Evolutionary conservation across 2,329 filamentous ascomycete species (phyloP).

Genomic region (Pseudocercospora eumusae): DNA sequence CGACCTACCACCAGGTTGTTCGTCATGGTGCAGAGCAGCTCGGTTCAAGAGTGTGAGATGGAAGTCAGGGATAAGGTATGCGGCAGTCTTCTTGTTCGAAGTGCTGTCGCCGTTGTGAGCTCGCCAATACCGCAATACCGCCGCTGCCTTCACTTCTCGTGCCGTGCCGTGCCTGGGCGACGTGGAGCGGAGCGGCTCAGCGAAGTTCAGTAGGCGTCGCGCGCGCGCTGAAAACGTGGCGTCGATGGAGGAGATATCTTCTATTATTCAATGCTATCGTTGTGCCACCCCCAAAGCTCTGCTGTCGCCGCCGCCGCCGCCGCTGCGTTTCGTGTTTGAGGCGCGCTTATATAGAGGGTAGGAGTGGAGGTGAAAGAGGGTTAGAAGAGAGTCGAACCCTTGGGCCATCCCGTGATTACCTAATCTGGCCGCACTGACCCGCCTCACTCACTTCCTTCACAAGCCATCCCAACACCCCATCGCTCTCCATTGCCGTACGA

Average conservation of each 20-base stretch:
- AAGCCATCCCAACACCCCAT: no score
- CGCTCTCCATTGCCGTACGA: no score
- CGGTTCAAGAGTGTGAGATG: background rate
- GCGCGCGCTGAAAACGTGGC: conserved; percentile 7
- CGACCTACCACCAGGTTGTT: conserved; percentile 36
- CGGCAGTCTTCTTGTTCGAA: background rate
- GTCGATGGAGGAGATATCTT: conserved; percentile 6
- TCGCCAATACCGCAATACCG: conserved; percentile 10
- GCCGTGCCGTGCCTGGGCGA: conserved; percentile 8
- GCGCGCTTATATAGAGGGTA: conserved; percentile 7
- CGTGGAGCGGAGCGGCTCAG: conserved; percentile 14
- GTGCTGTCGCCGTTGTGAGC: conserved; percentile 1
- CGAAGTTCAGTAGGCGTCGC: conserved; percentile 10
- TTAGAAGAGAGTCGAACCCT: background rate
- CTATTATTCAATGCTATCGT: conserved; percentile 13
- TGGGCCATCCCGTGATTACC: background rate
- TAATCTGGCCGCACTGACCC: background rate
- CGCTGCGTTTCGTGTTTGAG: conserved; percentile 1
- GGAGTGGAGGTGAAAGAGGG: background rate
- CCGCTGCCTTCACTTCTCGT: conserved; percentile 13
- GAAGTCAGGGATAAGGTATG: background rate
- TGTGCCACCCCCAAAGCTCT: conserved; percentile 5
- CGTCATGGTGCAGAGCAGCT: conserved; percentile 29
- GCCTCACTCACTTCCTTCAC: no score
- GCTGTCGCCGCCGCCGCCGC: conserved; percentile 12